Percentiles rank a stretch among this genome's conserved stretches.
phyloP scores from a whole-genome alignment of 2,329 filamentous ascomycete genomes.

The Sodiomyces alkalinus region DNA sequence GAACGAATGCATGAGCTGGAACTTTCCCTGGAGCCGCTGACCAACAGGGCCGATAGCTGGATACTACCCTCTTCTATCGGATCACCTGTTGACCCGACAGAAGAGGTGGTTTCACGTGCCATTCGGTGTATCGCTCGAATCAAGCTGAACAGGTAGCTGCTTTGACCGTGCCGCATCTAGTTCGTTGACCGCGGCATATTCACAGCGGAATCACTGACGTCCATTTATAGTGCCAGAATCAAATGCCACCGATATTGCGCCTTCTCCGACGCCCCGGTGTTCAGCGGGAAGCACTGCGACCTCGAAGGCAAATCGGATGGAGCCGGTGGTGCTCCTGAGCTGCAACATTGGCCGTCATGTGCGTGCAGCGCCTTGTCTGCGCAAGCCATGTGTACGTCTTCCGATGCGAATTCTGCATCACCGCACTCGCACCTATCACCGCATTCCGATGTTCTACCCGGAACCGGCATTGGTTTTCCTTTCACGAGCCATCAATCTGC shows the following conservation, averaged over 20 bases:
- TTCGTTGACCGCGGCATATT: too few species aligned
- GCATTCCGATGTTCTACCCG: neutral
- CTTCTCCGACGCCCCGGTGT: conserved; percentile 33
- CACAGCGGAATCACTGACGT: conserved; percentile 1
- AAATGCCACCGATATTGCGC: conserved; percentile 36
- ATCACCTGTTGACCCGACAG: conserved; percentile 20
- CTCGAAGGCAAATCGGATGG: conserved; percentile 18
- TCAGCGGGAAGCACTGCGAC: conserved; percentile 32
- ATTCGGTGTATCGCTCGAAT: conserved; percentile 31
- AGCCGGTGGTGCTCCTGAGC: conserved; percentile 12
- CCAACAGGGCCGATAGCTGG: conserved; percentile 20
- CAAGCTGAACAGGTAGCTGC: conserved; percentile 32
- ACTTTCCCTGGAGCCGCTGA: conserved; percentile 19
- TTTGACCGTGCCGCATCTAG: neutral
- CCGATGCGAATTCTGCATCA: conserved; percentile 14
- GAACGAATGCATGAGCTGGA: conserved; percentile 25
- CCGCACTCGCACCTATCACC: conserved; percentile 7
- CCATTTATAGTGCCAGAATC: conserved; percentile 33
- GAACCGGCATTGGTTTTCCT: conserved; percentile 15
- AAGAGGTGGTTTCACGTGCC: conserved; percentile 25
- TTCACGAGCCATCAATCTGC: conserved; percentile 31
- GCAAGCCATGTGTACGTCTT: conserved; percentile 10
- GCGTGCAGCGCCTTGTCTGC: conserved; percentile 15
- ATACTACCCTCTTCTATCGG: conserved; percentile 16
- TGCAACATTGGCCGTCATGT: conserved; percentile 18